Evolutionary conservation across 352 stramenopile genomes (phyloP).

Genomic region (Discostella stelligera): DNA sequence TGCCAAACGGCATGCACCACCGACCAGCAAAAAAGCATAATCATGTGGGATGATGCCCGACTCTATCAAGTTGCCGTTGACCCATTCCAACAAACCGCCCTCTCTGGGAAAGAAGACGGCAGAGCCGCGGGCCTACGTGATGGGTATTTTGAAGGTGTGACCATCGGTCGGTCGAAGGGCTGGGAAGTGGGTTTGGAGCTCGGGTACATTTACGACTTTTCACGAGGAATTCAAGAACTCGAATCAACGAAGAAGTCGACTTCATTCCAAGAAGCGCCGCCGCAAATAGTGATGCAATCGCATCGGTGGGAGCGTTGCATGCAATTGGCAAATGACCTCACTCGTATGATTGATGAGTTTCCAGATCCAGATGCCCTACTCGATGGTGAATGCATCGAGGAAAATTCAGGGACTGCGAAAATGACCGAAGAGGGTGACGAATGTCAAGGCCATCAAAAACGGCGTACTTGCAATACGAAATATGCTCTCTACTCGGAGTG

Average conservation of each 20-base stretch:
- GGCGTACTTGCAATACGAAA: too few species aligned
- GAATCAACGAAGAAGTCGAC: background rate
- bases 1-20: too few species aligned
- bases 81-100: slow-evolving; percentile 30
- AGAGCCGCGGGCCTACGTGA: slow-evolving; percentile 5
- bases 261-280: background rate
- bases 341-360: slow-evolving; percentile 26
- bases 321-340: slow-evolving; percentile 19
- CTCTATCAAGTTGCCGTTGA: slow-evolving; percentile 25
- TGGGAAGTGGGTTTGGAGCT: slow-evolving; percentile 46
- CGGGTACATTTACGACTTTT: slow-evolving; percentile 31
- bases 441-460: too few species aligned
- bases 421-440: too few species aligned
- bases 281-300: background rate
- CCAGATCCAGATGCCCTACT: slow-evolving; percentile 30
- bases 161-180: slow-evolving; percentile 16
- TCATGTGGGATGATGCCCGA: slow-evolving; percentile 13
- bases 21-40: too few species aligned
- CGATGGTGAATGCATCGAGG: too few species aligned
- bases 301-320: slow-evolving; percentile 27
- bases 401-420: too few species aligned
- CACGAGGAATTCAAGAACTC: slow-evolving; percentile 3
- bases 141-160: slow-evolving; percentile 12
- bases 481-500: too few species aligned
- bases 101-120: slow-evolving; percentile 7